A percentile compares a stretch with the other conserved stretches of the same genome.
phyloP scores from a whole-genome alignment of 345 rosid genomes.

The Gossypium sturtianum region DNA sequence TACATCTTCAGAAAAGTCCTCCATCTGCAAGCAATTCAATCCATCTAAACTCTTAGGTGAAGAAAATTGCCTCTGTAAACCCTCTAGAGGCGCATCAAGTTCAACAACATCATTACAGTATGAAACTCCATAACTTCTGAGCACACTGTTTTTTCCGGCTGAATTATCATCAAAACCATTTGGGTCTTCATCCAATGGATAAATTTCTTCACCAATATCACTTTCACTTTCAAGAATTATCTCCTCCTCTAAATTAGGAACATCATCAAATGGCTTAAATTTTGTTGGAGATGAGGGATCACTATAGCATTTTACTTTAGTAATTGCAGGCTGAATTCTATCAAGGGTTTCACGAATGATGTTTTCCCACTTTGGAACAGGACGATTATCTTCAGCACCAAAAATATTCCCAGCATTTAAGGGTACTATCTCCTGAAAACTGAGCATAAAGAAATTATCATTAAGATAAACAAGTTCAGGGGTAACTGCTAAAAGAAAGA shows the following conservation, averaged over 20 bases:
- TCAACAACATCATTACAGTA: conserved; percentile 18
- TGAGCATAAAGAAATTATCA: conserved; percentile 21
- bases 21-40: conserved; percentile 48
- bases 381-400: conserved; percentile 84
- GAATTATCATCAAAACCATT: conserved; percentile 21
- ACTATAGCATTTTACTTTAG: conserved; percentile 64
- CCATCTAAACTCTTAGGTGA: conserved; percentile 57
- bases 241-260: conserved; percentile 64
- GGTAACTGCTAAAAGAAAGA: not conserved
- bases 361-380: conserved; percentile 79
- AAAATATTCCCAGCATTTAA: conserved; percentile 87
- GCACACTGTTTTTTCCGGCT: conserved; percentile 17
- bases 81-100: conserved; percentile 29
- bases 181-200: conserved; percentile 64
- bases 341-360: conserved; percentile 68
- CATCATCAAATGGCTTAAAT: conserved; percentile 54
- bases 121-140: conserved; percentile 11
- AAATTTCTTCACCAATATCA: conserved; percentile 69
- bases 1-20: conserved; percentile 19
- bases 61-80: conserved; percentile 47
- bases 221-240: conserved; percentile 70
- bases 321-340: conserved; percentile 39
- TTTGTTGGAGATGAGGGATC: conserved; percentile 94
- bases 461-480: not conserved
- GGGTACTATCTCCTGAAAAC: conserved; percentile 95